phyloP scores from a whole-genome alignment of 164 flowering plant species.

The Umbellularia californica region DNA sequence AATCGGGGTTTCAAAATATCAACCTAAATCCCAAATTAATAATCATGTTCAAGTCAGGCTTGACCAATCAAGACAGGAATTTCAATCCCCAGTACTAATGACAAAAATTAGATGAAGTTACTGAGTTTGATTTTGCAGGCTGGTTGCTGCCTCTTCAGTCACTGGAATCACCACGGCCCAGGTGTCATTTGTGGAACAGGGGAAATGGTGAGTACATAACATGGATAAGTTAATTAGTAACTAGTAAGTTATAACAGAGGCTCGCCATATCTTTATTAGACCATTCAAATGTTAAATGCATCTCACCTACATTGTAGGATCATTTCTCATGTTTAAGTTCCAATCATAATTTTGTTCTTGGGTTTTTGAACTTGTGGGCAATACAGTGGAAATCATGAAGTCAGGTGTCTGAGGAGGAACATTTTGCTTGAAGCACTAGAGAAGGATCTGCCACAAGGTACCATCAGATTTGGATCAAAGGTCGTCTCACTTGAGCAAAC shows the following conservation, averaged over 20 bases:
- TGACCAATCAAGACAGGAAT: too few species aligned
- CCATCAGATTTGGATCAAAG: slow-evolving; percentile 62
- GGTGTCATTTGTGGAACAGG: slow-evolving; percentile 12
- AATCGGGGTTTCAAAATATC: too few species aligned
- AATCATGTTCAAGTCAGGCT: not conserved
- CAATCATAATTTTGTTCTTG: not conserved
- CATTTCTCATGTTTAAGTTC: not conserved
- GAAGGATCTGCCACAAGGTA: slow-evolving; percentile 55
- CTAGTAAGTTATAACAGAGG: not conserved
- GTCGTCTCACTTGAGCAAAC: slow-evolving; percentile 50
- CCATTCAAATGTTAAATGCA: not conserved
- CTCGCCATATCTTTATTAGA: not conserved
- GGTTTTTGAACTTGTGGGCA: slow-evolving; percentile 1
- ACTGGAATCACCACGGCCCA: slow-evolving; percentile 19
- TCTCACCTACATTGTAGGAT: not conserved
- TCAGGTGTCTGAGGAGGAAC: slow-evolving; percentile 46
- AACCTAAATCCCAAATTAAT: too few species aligned
- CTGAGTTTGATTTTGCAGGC: slow-evolving; percentile 3
- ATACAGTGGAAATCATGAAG: slow-evolving; percentile 38
- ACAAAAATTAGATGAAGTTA: not conserved
- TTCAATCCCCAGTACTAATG: too few species aligned
- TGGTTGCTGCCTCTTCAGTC: slow-evolving; percentile 8
- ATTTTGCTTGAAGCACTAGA: slow-evolving; percentile 48
- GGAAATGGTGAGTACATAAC: slow-evolving; percentile 20
- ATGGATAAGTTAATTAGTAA: not conserved